Evolutionary conservation across 108 stramenopile species (phyloP), one percentile per base, ranked within the genome.

Genomic region (Cyclotella cryptica): DNA sequence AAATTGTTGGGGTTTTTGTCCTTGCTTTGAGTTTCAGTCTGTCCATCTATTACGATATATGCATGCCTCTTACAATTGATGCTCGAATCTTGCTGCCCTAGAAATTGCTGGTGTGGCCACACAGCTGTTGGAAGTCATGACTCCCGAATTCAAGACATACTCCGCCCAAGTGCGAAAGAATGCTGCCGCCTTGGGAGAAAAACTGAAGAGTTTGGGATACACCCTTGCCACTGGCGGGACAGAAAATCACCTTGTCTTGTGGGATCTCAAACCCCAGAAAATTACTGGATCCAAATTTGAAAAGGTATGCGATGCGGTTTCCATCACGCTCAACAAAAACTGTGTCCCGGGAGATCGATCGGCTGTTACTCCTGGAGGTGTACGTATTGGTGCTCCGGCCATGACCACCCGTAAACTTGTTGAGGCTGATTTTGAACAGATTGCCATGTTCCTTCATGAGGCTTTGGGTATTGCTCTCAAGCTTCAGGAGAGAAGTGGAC

Each of bases 271-370:
- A 74, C 98, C 99, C 10, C 80, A 92, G 64, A 90, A 84, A 15
- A 80, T 99, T 44, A 99, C 99, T 1, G 99, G 99, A 70, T 89
- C 87, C 84, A 99, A 99, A 89, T 94, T 97, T 75, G 98, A 99
- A 87, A 98, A 97, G 88, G 84, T 96, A n/a, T 98, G 98, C 86
- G 99, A 99, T 79, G 89, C 89, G 14, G 92, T 95, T 35, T 90
- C 91, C 91, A 99, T 99, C 86, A 99, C 99, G 44, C 80, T 99
- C 55, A 99, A 99, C 93, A 99, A 99, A 88, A 99, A 99, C 81
- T 97, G 98, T 46, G 97, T 99, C 35, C 95, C 95, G 27, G 99
- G 98, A 63, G 99, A 99, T 87, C 69, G 91, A 57, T 98, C 98
- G 52, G 99, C 99, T 44, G 86, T 99, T n/a, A 96, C 98, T 21